Conservation (phyloP, 1,139 yeast genomes). For the Eremothecium gossypii region DNA sequence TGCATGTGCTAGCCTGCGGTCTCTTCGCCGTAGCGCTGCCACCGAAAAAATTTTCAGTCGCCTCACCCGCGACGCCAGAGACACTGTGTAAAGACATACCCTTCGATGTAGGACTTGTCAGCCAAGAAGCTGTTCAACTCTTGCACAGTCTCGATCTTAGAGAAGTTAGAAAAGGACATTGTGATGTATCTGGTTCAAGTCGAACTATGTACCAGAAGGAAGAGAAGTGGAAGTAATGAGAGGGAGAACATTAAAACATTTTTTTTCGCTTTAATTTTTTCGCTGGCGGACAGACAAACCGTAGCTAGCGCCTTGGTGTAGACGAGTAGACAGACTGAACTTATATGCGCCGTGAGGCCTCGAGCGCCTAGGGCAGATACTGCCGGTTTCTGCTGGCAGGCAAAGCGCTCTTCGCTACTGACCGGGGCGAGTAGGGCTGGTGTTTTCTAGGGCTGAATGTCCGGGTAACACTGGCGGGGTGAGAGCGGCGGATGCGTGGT, state of each 20-base stretch:
- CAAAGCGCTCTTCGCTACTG: too few relatives aligned
- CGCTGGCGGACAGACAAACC: not conserved
- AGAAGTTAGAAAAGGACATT: slow-evolving; percentile 74
- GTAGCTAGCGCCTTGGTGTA: not conserved
- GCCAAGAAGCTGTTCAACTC: slow-evolving; percentile 81
- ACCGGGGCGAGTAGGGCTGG: too few relatives aligned
- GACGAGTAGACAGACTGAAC: too few relatives aligned
- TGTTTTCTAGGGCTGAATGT: too few relatives aligned
- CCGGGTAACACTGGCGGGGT: too few relatives aligned
- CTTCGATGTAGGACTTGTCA: slow-evolving; percentile 88
- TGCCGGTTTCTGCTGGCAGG: too few relatives aligned
- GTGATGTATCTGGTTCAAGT: slow-evolving; percentile 9
- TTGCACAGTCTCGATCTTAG: slow-evolving; percentile 72
- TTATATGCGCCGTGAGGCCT: too few relatives aligned
- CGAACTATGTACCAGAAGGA: not conserved
- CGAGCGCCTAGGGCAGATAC: too few relatives aligned
- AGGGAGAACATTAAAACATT: not conserved
- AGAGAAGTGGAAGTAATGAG: not conserved
- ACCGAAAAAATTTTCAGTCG: not conserved
- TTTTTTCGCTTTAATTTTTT: slow-evolving; percentile 1
- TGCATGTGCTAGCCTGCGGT: not conserved
- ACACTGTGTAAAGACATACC: slow-evolving; percentile 49
- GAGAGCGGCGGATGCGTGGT: too few relatives aligned
- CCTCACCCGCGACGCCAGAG: slow-evolving; percentile 2
- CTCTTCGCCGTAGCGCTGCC: not conserved